Evolutionary conservation across 192 early-diverging fungal species (phyloP).

Genomic region (Coemansia javaensis): DNA sequence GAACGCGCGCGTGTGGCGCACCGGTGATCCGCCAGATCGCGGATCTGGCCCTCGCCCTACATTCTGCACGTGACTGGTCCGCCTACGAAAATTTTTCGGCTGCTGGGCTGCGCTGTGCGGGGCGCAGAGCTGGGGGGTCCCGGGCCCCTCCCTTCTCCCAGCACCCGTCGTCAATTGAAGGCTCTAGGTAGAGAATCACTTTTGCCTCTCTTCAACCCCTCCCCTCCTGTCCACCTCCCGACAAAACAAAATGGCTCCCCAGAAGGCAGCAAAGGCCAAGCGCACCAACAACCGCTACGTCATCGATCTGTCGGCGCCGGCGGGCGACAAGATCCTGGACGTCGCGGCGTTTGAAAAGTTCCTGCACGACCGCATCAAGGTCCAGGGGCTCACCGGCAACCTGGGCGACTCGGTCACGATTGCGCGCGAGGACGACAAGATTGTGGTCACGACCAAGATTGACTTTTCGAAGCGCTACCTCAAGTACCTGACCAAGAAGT

Average conservation of each 20-base stretch:
- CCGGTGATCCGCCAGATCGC: too few species aligned
- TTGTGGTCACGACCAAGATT: conserved; percentile 73
- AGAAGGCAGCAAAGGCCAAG: conserved; percentile 53
- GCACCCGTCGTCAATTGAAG: too few species aligned
- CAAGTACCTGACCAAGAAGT: conserved; percentile 99
- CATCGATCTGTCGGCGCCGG: conserved; percentile 90
- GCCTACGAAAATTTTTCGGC: too few species aligned
- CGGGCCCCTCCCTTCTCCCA: too few species aligned
- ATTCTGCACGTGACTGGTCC: too few species aligned
- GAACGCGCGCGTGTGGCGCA: too few species aligned
- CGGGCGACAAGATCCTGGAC: conserved; percentile 95
- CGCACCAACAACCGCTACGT: conserved; percentile 75
- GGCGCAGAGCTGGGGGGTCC: too few species aligned
- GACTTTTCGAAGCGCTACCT: conserved; percentile 97
- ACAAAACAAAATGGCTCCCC: conserved; percentile 34
- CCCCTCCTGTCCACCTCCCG: background rate
- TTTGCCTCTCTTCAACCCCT: conserved; percentile 12
- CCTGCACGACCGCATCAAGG: conserved; percentile 98
- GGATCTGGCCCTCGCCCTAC: too few species aligned
- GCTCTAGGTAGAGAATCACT: conserved; percentile 47
- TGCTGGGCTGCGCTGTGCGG: too few species aligned
- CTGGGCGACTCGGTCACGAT: conserved; percentile 83
- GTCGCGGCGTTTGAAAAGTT: conserved; percentile 96
- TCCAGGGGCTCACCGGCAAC: conserved; percentile 93
- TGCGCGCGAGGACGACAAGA: conserved; percentile 65